phyloP scores from a whole-genome alignment of 441 rosid genomes.

The Populus hybrid region DNA sequence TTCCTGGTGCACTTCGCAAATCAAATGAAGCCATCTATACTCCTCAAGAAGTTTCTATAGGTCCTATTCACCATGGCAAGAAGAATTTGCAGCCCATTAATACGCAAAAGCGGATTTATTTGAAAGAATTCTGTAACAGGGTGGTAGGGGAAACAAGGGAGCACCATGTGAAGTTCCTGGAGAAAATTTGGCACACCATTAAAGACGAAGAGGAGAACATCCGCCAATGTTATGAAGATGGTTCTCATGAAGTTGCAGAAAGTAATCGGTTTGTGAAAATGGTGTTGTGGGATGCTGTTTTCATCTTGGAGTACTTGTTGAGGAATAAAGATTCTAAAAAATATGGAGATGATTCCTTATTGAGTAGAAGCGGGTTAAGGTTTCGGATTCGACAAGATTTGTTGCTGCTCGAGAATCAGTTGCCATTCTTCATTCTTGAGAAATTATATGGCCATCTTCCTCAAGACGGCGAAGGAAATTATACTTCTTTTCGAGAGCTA shows the following conservation, averaged over 20 bases:
- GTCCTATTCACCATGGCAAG: slow-evolving; percentile 9
- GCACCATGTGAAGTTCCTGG: not conserved
- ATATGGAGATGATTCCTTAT: slow-evolving; percentile 1
- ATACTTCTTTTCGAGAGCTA: slow-evolving; percentile 18
- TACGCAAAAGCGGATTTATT: slow-evolving; percentile 13
- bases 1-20: slow-evolving; percentile 7
- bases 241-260: not conserved
- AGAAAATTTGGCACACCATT: not conserved
- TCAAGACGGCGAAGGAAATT: no score
- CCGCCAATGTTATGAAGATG: slow-evolving; percentile 20
- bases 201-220: slow-evolving; percentile 6
- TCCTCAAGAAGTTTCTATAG: slow-evolving; percentile 17
- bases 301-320: slow-evolving; percentile 28
- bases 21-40: not conserved
- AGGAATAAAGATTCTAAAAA: not conserved
- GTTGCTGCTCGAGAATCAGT: slow-evolving; percentile 32
- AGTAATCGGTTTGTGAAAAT: slow-evolving; percentile 6
- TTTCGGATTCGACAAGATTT: slow-evolving; percentile 20
- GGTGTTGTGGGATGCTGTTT: slow-evolving; percentile 27
- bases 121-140: slow-evolving; percentile 10
- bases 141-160: no score
- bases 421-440: slow-evolving; percentile 13
- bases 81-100: not conserved
- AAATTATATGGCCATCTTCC: slow-evolving; percentile 8
- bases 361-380: slow-evolving; percentile 16